A percentile compares a stretch with the other conserved stretches of the same genome.
These are phyloP conservation scores for Eimeria maxima DNA, from an alignment of 169 alveolate genomes.

Conservation along the genomic window DNA sequence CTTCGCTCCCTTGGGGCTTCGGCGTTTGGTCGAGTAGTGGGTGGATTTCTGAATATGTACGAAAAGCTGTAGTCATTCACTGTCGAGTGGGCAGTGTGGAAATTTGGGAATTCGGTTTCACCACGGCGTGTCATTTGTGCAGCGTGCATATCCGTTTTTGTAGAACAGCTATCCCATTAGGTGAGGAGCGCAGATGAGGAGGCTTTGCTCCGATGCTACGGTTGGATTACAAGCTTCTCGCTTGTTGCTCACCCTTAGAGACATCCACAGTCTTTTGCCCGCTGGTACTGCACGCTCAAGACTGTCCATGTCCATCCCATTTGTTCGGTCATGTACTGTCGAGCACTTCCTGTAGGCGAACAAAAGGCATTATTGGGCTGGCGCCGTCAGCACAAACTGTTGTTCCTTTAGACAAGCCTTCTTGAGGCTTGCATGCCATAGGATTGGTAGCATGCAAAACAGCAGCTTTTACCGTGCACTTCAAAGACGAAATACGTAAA, in stretches of 20 bases:
- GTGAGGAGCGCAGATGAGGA: not conserved
- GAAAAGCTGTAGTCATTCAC: constrained; percentile 25
- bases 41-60: constrained; percentile 17
- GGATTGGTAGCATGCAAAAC: not conserved
- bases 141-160: not conserved
- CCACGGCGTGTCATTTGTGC: not conserved
- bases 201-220: not conserved
- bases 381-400: not conserved
- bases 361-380: not conserved
- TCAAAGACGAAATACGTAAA: not conserved
- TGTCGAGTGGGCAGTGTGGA: not conserved
- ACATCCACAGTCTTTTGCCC: not conserved
- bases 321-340: not conserved
- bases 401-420: not conserved
- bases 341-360: not conserved
- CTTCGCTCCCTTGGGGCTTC: constrained; percentile 63
- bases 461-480: not conserved
- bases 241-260: not conserved
- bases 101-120: not conserved
- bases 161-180: not conserved
- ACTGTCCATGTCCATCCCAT: not conserved
- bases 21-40: constrained; percentile 62
- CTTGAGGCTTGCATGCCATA: not conserved
- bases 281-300: not conserved
- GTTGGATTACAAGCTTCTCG: not conserved